phyloP scores from a whole-genome alignment of 1,284 basidiomycete genomes.

The Ganoderma meredithae region DNA sequence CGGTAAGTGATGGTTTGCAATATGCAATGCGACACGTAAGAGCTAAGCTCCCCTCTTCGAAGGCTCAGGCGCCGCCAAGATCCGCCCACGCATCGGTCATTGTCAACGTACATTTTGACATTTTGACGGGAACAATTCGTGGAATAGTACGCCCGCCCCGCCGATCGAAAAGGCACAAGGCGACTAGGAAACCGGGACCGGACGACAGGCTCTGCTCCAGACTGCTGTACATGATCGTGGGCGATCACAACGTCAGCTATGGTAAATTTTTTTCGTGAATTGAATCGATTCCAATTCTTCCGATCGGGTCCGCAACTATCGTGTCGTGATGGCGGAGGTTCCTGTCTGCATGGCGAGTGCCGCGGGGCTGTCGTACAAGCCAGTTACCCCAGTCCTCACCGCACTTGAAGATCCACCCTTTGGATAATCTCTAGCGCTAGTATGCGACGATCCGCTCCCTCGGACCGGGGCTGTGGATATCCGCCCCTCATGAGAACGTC shows the following conservation, averaged over 20 bases:
- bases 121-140: not conserved
- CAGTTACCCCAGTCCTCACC: not conserved
- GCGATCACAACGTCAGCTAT: not conserved
- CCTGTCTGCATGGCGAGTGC: not conserved
- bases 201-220: not conserved
- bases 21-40: not conserved
- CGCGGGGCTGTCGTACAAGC: not conserved
- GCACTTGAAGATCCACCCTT: not conserved
- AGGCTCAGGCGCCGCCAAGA: not conserved
- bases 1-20: constrained; percentile 1
- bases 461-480: not conserved
- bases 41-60: not conserved
- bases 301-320: not conserved
- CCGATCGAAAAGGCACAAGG: not conserved
- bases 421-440: not conserved
- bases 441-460: not conserved
- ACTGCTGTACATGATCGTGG: not conserved
- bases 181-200: not conserved
- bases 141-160: not conserved
- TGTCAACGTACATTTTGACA: not conserved
- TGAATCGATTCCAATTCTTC: not conserved
- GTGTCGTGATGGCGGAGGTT: not conserved
- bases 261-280: not conserved
- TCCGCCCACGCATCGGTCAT: not conserved
- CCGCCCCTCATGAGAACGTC: not conserved